Base-by-base conservation (phyloP, 352 stramenopile genomes). In the Thraustochytrium sp. region DNA sequence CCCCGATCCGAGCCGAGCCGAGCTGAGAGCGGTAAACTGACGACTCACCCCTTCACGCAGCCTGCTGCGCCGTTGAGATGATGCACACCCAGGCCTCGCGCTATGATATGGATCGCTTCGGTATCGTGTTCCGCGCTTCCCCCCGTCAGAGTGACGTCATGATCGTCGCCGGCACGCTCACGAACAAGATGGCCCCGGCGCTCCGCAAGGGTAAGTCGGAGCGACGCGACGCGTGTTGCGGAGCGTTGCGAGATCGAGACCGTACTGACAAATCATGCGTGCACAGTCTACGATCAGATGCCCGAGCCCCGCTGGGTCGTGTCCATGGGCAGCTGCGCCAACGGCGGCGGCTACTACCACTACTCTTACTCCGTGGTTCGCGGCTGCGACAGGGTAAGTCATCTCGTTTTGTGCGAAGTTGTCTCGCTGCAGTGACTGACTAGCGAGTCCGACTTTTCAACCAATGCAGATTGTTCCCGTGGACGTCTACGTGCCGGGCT, bases 31-130 rank as follows among this genome's bases (percentile, higher is more conserved):
- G n/a, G n/a, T n/a, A n/a, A n/a, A n/a, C n/a, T n/a, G n/a, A n/a
- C n/a, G n/a, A n/a, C n/a, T 65, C 13, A 40, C 16, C 16, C 18
- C 55, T 29, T 65, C 46, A 2, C 51, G 26, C 40, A 72, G 97
- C 97, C 8, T 99, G 97, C 88, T 99, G 97, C 86, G 97, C 97
- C 63, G 96, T 99, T 26, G 97, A 99, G 90, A 99, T 99, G 97
- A 99, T 99, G 92, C 92, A 97, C 80, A 85, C 87, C 23, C 42
- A 26, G 26, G 75, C 83, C 11, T 75, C 92, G 38, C 92, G 96
- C 31, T 99, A 99, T 87, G 96, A 99, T 89, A 96, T 99, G 86
- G 97, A 99, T 87, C 93, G 97, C 59, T 97, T 99, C 85, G 97
- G 97, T 42, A 98, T 99, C 93, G 94, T 99, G 18, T 98, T 98